Conservation (phyloP, 176 grass and related monocot species). For the Cenchrus fungigraminus region DNA sequence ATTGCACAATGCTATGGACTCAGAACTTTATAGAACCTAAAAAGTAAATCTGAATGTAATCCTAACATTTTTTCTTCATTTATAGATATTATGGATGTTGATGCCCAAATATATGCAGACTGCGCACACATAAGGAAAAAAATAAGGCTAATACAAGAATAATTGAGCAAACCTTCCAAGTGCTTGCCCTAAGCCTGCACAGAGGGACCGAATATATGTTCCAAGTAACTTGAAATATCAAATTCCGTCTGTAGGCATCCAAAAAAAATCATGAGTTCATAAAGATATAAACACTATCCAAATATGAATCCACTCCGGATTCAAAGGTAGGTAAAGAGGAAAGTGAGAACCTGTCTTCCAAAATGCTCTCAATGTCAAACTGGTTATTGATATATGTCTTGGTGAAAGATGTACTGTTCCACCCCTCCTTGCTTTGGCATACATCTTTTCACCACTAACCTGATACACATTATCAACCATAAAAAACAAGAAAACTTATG, state of each 20-base stretch:
- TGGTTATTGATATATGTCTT: constrained; percentile 84
- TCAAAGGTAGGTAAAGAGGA: not conserved
- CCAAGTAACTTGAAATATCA: constrained; percentile 95
- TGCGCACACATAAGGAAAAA: too few relatives aligned
- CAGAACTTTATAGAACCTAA: too few relatives aligned
- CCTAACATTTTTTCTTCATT: too few relatives aligned
- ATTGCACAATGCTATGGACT: too few relatives aligned
- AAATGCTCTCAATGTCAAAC: constrained; percentile 88
- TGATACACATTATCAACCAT: constrained; percentile 29
- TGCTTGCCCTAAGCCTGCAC: constrained; percentile 93
- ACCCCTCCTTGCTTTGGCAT: constrained; percentile 93
- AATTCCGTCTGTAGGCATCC: constrained; percentile 73
- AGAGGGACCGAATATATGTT: constrained; percentile 94
- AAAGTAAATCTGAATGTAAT: too few relatives aligned
- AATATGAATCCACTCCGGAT: not conserved
- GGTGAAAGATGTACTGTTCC: constrained; percentile 87
- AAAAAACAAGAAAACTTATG: constrained; percentile 22
- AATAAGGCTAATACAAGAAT: constrained; percentile 17
- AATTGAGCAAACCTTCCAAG: constrained; percentile 69
- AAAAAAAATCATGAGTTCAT: not conserved
- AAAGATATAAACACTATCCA: not conserved
- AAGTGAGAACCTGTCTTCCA: constrained; percentile 77
- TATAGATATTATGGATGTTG: too few relatives aligned
- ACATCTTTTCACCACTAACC: constrained; percentile 97
- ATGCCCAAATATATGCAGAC: too few relatives aligned